These are phyloP conservation scores for Xerocomus subilludens DNA, from an alignment of 1,284 basidiomycete genomes.

Conservation along the genomic window DNA sequence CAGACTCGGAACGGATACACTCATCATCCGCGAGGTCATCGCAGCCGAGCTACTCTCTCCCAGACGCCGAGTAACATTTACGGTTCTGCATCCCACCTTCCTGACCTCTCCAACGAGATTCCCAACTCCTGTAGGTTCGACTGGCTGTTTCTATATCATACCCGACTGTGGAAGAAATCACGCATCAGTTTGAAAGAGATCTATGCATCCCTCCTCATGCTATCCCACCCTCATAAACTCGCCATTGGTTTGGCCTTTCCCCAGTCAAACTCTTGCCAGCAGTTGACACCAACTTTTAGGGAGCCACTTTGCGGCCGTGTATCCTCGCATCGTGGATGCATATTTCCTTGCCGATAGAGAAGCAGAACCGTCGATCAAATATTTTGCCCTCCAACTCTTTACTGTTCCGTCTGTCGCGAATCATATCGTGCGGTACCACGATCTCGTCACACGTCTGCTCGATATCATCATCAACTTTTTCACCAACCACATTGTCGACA, in stretches of 20 bases:
- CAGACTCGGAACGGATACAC: conserved; percentile 71
- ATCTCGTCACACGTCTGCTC: conserved; percentile 80
- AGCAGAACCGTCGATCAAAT: conserved; percentile 92
- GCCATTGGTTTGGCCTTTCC: conserved; percentile 69
- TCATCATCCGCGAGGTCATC: conserved; percentile 78
- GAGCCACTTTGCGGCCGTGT: conserved; percentile 84
- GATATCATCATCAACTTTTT: conserved; percentile 89
- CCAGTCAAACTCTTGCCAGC: neutral
- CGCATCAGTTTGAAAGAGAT: conserved; percentile 84
- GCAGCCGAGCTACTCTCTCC: conserved; percentile 76
- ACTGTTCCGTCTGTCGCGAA: conserved; percentile 87
- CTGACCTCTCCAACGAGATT: conserved; percentile 63
- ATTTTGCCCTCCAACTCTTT: conserved; percentile 90
- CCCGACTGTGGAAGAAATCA: conserved; percentile 85
- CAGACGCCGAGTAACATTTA: conserved; percentile 59
- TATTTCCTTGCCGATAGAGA: conserved; percentile 93
- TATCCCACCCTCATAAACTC: conserved; percentile 80
- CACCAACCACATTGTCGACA: conserved; percentile 82
- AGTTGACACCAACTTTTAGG: conserved; percentile 59
- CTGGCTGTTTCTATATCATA: conserved; percentile 81
- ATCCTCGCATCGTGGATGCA: conserved; percentile 88
- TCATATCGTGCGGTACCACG: conserved; percentile 80
- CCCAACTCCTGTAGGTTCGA: conserved; percentile 73
- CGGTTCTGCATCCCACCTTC: conserved; percentile 51
- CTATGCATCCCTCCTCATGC: conserved; percentile 79